Evolutionary conservation across 139 green algal genomes (phyloP), one percentile per base, ranked within the genome.

Genomic region (Ulvella scutata): DNA sequence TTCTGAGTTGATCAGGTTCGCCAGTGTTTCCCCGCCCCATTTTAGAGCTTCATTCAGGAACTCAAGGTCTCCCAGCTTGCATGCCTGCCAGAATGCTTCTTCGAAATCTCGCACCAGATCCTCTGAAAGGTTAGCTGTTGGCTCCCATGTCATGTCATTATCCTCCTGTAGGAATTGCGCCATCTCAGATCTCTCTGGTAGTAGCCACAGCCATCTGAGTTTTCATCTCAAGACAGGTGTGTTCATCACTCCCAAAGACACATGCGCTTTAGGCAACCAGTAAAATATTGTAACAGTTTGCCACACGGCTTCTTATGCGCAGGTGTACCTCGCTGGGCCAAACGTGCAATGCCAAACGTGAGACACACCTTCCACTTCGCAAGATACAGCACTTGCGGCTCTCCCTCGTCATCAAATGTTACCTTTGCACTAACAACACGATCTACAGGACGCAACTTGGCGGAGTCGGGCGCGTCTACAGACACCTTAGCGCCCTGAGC

Each of bases 61-160:
- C 29, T 79, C 79, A 43, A 81, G 76, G 38, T 92, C 81, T 0
- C 79, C 82, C 76, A 88, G 72, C 72, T 43, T 77, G 79, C 74
- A 87, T 62, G 82, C 79, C 20, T n/a, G 80, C 88, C 88, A 93
- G 87, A 87, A 93, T 29, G 59, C 61, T 38, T 88, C 73, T 62
- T 93, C 87, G 75, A 86, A 93, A 77, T 93, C 86, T 10, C 87
- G 79, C n/a, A 93, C 51, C 43, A 93, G 74, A 40, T 93, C 89
- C 36, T 91, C 85, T 1, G 88, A 85, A 3, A 92, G 67, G 43
- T 92, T 90, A 13, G 73, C 43, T 0, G 72, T 51, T 2, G 82
- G 78, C 74, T 92, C 86, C 86, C 86, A 91, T 37, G 85, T 91
- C 62, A 86, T 72, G 4, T 72, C 72, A 0, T 72, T 76, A 28